Evolutionary conservation across 768 basidiomycete genomes (phyloP), one percentile per base, ranked within the genome.

Genomic region (Saitozyma podzolica): DNA sequence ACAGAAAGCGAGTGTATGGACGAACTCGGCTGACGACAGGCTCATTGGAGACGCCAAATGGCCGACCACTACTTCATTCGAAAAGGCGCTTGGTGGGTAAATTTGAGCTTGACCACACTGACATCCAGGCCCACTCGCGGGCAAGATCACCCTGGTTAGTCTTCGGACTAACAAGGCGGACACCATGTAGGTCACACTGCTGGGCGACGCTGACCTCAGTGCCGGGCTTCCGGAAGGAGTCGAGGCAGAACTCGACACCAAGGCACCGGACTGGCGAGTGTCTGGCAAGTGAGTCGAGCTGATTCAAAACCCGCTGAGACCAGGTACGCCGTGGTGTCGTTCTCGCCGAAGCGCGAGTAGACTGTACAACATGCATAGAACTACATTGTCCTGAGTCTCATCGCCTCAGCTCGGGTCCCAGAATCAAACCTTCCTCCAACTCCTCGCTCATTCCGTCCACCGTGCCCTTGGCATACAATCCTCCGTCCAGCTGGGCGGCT

Each of bases 161-260:
- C 80, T 97, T 62, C 85, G 95, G 16, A 98, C 95, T 0, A 91
- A 89, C 82, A 99, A 99, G 78, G 95, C 95, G 0, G 93, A 97
- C 73, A 92, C 96, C 2, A 89, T 88, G 75, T 78, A 56, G 59
- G 77, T 72, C 11, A 48, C 40, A 20, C 50, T 37, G 20, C 43
- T 54, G 29, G 37, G 43, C 19, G 10, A 37, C 17, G 41, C 57
- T 52, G 54, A 65, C 6, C 6, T 14, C 59, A 80, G 79, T 7
- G 91, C 91, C 29, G 95, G 92, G 0, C 83, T 99, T 3, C 80
- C 84, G 0, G 82, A 86, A 67, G 88, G 87, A 0, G 80, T 86
- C 1, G 91, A 86, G 0, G 87, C 89, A 63, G 81, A 83, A 54
- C 80, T 94, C 3, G 89, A 92, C 70, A 78, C 79, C 40, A 84